phyloP scores from a whole-genome alignment of 495 filamentous ascomycete genomes.

The Beverwykella pulmonaria region DNA sequence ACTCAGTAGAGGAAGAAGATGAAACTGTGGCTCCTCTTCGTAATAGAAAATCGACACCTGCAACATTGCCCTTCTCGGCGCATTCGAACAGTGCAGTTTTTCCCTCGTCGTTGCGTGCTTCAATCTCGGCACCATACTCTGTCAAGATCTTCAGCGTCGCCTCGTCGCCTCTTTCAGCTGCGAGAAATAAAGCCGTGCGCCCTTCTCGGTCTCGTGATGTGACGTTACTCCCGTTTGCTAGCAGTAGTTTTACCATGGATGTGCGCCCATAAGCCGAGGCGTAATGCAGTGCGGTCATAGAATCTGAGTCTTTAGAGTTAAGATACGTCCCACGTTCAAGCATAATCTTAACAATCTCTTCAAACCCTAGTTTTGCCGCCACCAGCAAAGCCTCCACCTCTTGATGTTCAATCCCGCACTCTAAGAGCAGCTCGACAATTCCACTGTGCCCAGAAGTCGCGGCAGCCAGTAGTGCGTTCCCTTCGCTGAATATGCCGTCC shows the following conservation, averaged over 20 bases:
- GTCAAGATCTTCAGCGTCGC: conserved; percentile 2
- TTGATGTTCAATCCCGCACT: conserved; percentile 5
- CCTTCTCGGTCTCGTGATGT: neutral
- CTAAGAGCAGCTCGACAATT: neutral
- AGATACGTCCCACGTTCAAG: neutral
- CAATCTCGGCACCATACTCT: conserved; percentile 8
- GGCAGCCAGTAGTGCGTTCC: neutral
- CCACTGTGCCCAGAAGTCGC: conserved; percentile 1
- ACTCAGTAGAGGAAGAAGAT: neutral
- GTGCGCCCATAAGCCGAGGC: neutral
- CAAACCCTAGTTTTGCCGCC: conserved; percentile 4
- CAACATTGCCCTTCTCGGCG: conserved; percentile 3
- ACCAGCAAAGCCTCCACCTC: conserved; percentile 1
- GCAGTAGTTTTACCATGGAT: conserved; percentile 4
- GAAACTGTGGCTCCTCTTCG: conserved; percentile 1
- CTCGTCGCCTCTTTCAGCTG: conserved; percentile 5
- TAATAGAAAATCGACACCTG: conserved; percentile 2
- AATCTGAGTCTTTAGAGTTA: neutral
- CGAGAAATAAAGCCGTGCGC: conserved; percentile 3
- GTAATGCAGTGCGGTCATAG: conserved; percentile 3
- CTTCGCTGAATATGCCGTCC: neutral
- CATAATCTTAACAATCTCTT: conserved; percentile 3
- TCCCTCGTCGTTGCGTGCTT: conserved; percentile 6
- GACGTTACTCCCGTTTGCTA: conserved; percentile 5
- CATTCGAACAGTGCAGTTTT: conserved; percentile 1